Base-by-base conservation (phyloP, 495 filamentous ascomycete genomes). In the Cudoniella acicularis region DNA sequence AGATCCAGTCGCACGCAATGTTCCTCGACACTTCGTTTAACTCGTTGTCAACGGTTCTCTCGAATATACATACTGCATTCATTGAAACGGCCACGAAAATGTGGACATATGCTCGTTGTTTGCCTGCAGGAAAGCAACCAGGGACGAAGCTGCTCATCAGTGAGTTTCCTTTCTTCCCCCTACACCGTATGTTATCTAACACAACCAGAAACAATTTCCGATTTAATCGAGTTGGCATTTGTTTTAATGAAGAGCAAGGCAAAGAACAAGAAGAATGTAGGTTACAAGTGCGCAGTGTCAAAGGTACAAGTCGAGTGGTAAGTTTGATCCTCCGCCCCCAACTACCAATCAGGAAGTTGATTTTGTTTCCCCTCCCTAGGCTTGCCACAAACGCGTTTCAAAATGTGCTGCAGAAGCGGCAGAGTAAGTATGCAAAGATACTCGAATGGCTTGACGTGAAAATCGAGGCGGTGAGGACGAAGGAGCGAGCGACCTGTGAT, bases 1-100 rank as follows among this genome's bases (percentile, higher is more conserved):
- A 94, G 67, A 86, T 92, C 46, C 90, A 94, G 62, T 83, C 89
- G 54, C 87, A 95, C 63, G 78, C 86, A 26, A 95, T 96, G 87
- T 92, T 93, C 69, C 86, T 94, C 56, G 92, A 96, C 67, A 90
- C 89, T 2, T 72, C 76, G 3, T 87, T 92, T 73, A 98, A 97
- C 68, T 83, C 84, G 4, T 64, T 80, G 1, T 47, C 65, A 1
- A 88, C 83, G 0, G 89, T 93, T 2, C 73, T 95, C 2, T 70
- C 70, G 4, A 96, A 93, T 64, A 72, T 95, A 13, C 86, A 92
- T 68, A 73, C 82, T 3, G 86, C 82, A 40, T 92, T 96, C 58
- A 56, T 79, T 26, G 90, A 92, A 58, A 79, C 87, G 2, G 92
- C 90, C 1, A 87, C 86, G 70, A 95, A 92, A 69, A 88, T 89